Base-by-base conservation (phyloP, 2,329 filamentous ascomycete species). In the Annulohypoxylon truncatum region DNA sequence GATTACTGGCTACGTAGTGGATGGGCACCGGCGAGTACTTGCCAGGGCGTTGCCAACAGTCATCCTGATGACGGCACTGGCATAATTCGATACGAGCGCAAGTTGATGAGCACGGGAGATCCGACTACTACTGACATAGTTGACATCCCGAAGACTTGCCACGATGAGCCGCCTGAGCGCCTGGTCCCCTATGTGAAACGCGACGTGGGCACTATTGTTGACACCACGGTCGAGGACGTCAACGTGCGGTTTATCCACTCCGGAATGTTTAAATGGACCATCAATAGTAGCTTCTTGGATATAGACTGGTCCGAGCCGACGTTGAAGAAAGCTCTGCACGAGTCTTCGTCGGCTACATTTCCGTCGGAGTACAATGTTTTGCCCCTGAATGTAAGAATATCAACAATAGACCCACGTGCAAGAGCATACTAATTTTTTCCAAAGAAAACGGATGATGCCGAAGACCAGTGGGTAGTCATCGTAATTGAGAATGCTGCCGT, bases 31-130 rank as follows among this genome's bases (percentile, higher is more conserved):
- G 50, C 50, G 7, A 33, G 35, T 20, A 40, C 50, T 12, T 56
- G 53, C 29, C 40, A 56, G 8, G 53, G 53, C 13, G 53, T 44
- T n/a, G 53, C 28, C 13, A 42, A 42, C 3, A 56, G 38, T n/a
- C 40, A 56, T 20, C 53, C 53, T 6, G 42, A 56, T 13, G 53
- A 56, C n/a, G 35, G 53, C 2, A 42, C 35, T 13, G 53, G 53
- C 4, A 56, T 56, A 4, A 42, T 56, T 28, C 53, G 53, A 47
- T 56, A 56, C 18, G 38, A 56, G 22, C 50, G 50, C 22, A 53
- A 53, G 13, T 33, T 53, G 22, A 42, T 53, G 50, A 40, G 50
- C 33, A 40, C 31, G 4, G 50, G 24, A 13, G 9, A 53, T 28
- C 33, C 50, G 35, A 53, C 33, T 6, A 53, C 50, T 12, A 53